These are phyloP conservation scores for Sphaerulina musiva DNA, from an alignment of 2,329 filamentous ascomycete genomes.

Conservation along the genomic window DNA sequence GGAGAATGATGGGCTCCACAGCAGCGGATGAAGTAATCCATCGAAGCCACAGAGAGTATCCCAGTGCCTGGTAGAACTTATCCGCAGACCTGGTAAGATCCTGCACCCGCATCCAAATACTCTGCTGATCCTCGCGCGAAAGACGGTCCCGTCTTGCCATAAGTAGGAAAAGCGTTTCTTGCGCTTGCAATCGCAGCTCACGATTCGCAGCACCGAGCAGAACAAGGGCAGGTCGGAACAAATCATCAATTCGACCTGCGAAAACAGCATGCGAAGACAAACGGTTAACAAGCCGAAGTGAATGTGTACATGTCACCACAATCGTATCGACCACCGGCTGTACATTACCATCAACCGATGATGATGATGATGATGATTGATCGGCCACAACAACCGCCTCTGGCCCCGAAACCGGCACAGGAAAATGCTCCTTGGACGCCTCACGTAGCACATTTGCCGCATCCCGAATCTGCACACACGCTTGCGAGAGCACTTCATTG, in stretches of 20 bases:
- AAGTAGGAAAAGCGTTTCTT: conserved; percentile 10
- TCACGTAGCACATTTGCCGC: not conserved
- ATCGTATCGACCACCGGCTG: not conserved
- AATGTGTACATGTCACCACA: not conserved
- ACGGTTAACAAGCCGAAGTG: conserved; percentile 10
- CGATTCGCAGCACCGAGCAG: conserved; percentile 13
- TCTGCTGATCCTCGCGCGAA: conserved; percentile 1
- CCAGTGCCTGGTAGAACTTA: conserved; percentile 15
- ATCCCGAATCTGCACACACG: not conserved
- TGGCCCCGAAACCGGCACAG: not conserved
- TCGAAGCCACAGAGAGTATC: conserved; percentile 28
- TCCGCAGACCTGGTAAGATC: conserved; percentile 9
- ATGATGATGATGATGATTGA: not conserved
- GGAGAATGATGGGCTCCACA: conserved; percentile 10
- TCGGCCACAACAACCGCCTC: not conserved
- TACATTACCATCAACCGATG: not conserved
- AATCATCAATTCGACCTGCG: not conserved
- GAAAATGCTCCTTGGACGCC: conserved; percentile 8
- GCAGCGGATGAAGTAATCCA: conserved; percentile 11
- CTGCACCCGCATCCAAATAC: conserved; percentile 17
- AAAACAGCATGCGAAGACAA: not conserved
- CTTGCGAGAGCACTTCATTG: conserved; percentile 11
- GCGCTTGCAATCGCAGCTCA: conserved; percentile 8
- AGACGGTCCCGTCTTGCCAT: not conserved
- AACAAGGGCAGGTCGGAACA: conserved; percentile 14